These are phyloP conservation scores for Cryptococcus neoformans DNA, from an alignment of 1,284 basidiomycete species.

Conservation along the genomic window DNA sequence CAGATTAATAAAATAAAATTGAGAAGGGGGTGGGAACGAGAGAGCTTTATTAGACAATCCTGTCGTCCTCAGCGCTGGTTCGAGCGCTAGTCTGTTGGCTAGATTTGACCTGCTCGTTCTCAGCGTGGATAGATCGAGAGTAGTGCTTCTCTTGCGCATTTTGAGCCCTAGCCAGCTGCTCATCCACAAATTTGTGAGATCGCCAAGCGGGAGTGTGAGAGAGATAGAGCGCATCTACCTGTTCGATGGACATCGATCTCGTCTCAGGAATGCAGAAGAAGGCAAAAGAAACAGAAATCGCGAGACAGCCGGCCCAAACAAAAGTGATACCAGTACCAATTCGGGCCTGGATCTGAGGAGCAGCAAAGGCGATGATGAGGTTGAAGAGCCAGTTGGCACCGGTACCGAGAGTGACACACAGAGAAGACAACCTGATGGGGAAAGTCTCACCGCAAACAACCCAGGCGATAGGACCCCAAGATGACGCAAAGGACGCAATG, in stretches of 20 bases:
- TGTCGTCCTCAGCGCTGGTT: conserved; percentile 15
- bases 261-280: conserved; percentile 51
- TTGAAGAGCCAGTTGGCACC: conserved; percentile 51
- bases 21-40: no score
- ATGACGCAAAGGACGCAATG: conserved; percentile 52
- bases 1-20: no score
- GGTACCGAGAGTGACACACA: conserved; percentile 49
- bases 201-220: conserved; percentile 42
- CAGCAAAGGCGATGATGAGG: conserved; percentile 47
- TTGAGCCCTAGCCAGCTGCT: conserved; percentile 18
- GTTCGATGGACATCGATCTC: conserved; percentile 42
- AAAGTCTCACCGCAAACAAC: conserved; percentile 51
- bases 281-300: conserved; percentile 33
- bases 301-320: conserved; percentile 48
- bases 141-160: conserved; percentile 26
- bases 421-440: conserved; percentile 46
- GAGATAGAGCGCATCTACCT: conserved; percentile 48
- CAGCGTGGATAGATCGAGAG: conserved; percentile 23
- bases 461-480: conserved; percentile 51
- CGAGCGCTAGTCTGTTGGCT: conserved; percentile 17
- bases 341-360: conserved; percentile 44
- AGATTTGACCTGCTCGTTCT: conserved; percentile 13
- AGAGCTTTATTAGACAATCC: neutral
- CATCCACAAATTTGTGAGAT: conserved; percentile 22
- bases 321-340: conserved; percentile 48